Evolutionary conservation across 208 protist genomes (phyloP).

Genomic region (Phytomonas sp.): DNA sequence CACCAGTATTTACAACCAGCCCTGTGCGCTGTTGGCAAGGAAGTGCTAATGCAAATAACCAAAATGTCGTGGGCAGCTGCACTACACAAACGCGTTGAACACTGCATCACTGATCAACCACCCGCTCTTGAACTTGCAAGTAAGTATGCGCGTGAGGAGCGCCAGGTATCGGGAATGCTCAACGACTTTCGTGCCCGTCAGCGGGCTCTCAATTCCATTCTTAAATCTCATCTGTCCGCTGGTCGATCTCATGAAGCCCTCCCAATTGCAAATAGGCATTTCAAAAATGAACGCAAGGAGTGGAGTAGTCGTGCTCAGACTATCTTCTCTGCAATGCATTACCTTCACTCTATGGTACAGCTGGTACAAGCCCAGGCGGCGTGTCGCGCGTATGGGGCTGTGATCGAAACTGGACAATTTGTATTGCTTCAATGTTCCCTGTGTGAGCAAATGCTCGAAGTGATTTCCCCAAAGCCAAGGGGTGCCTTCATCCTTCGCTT

Average conservation of each 20-base stretch:
- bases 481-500: slow-evolving; percentile 57
- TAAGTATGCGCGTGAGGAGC: slow-evolving; percentile 35
- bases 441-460: slow-evolving; percentile 68
- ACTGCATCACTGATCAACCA: slow-evolving; percentile 46
- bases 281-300: slow-evolving; percentile 60
- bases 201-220: slow-evolving; percentile 53
- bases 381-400: slow-evolving; percentile 39
- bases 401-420: slow-evolving; percentile 73
- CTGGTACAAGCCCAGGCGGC: slow-evolving; percentile 60
- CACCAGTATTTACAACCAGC: not conserved
- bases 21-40: slow-evolving; percentile 12
- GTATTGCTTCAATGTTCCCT: slow-evolving; percentile 60
- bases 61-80: slow-evolving; percentile 58
- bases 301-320: slow-evolving; percentile 47
- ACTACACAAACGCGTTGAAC: slow-evolving; percentile 66
- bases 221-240: slow-evolving; percentile 39
- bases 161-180: slow-evolving; percentile 30
- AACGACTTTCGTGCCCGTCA: slow-evolving; percentile 50
- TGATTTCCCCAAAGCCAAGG: slow-evolving; percentile 33
- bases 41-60: slow-evolving; percentile 41
- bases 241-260: slow-evolving; percentile 60
- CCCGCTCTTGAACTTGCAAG: slow-evolving; percentile 45
- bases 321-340: slow-evolving; percentile 50
- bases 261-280: slow-evolving; percentile 44
- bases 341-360: slow-evolving; percentile 75